Conservation (phyloP, 331 rosid genomes). For the Quercus tomentella region DNA sequence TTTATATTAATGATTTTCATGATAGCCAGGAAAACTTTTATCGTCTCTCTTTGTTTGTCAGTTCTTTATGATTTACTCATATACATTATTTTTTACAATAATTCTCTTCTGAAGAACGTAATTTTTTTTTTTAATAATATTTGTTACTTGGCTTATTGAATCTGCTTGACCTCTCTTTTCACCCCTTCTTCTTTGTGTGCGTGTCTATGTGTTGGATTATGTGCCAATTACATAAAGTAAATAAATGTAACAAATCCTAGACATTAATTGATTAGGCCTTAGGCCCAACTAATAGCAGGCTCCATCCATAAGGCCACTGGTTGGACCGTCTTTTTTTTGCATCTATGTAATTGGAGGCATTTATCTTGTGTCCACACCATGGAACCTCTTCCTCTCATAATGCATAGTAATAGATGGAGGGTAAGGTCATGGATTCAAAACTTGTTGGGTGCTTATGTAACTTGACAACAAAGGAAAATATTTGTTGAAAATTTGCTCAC, state of each 20-base stretch:
- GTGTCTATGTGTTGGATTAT: not conserved
- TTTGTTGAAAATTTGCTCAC: slow-evolving; percentile 1
- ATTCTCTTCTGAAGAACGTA: not conserved
- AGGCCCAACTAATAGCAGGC: too few species aligned
- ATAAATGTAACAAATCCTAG: too few species aligned
- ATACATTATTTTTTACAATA: not conserved
- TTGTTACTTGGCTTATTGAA: not conserved
- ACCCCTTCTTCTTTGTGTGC: not conserved
- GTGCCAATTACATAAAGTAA: not conserved
- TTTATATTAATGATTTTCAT: not conserved
- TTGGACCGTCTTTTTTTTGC: too few species aligned
- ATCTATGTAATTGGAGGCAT: too few species aligned
- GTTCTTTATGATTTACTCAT: not conserved
- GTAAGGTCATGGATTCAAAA: too few species aligned
- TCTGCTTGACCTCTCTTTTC: not conserved
- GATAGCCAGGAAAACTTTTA: not conserved
- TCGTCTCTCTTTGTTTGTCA: not conserved
- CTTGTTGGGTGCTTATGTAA: too few species aligned
- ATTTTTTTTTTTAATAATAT: not conserved
- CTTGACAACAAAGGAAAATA: not conserved
- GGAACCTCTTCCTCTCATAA: too few species aligned
- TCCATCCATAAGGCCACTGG: too few species aligned
- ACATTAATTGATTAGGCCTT: too few species aligned
- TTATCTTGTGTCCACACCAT: too few species aligned
- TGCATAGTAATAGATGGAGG: too few species aligned